Evolutionary conservation across 2,329 filamentous ascomycete species (phyloP), one percentile per base, ranked within the genome.

Genomic region (Verticillium longisporum): DNA sequence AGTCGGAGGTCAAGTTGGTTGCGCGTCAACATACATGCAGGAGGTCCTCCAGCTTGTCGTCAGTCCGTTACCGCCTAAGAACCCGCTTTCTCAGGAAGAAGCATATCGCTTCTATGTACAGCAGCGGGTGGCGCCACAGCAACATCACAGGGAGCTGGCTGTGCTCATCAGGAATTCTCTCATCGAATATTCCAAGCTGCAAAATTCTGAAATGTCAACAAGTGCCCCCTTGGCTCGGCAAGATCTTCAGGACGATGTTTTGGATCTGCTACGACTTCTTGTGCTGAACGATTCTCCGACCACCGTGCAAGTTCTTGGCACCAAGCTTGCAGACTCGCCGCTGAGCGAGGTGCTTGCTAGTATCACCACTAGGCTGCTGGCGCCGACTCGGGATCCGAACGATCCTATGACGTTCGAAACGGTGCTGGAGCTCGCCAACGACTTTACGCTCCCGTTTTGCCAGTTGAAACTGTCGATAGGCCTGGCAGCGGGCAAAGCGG

Each of bases 361-460:
- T 57, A 71, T 83, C 37, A 79, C 81, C 3, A 82, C 80, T 31
- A 71, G 73, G 55, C 73, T 81, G 1, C 67, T 81, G n/a, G 64
- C 76, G 1, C 77, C 78, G 2, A 70, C 69, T 4, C 71, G 70
- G 13, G 64, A 68, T 11, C 68, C 66, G 7, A 68, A 69, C 4
- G 66, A 66, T 0, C 73, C 76, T 18, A 77, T 82, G 57, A 80
- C 81, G 0, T 85, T 86, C 60, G 83, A 87, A 57, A 75, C 81
- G 54, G 81, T 87, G 11, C 71, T 88, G 15, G 77, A 81, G 62
- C 74, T 86, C 37, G 83, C 84, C 5, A 84, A 86, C 63, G 85
- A 88, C 67, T 76, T 90, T 31, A 89, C 88, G 0, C 74, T 90
- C 36, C 87, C 88, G 0, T 90, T 90, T 67, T 90, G 88, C 68